These are phyloP conservation scores for Aspergillus sclerotioniger DNA, from an alignment of 495 filamentous ascomycete species.

Conservation along the genomic window DNA sequence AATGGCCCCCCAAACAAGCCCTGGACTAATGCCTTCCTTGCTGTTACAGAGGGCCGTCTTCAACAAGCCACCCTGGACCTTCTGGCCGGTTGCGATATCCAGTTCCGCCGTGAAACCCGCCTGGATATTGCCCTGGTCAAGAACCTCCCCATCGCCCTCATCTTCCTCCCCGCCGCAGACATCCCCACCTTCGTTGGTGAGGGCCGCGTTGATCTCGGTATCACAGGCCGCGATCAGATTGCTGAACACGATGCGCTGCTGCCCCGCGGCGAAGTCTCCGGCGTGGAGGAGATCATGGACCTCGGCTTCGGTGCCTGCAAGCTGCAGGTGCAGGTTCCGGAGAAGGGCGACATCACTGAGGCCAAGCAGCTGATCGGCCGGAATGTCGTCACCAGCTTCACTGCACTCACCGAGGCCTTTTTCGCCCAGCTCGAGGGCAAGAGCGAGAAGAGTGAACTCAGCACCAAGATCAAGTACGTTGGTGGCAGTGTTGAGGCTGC, in stretches of 20 bases:
- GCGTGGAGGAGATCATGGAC: conserved; percentile 80
- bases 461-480: conserved; percentile 81
- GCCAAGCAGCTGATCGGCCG: conserved; percentile 83
- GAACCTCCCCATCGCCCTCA: conserved; percentile 89
- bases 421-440: conserved; percentile 80
- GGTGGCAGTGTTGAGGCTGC: conserved; percentile 96
- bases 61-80: conserved; percentile 83
- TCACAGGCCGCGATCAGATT: conserved; percentile 90
- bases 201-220: conserved; percentile 88
- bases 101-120: conserved; percentile 89
- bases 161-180: conserved; percentile 96
- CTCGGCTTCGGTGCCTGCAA: conserved; percentile 88
- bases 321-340: conserved; percentile 92
- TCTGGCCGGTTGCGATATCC: conserved; percentile 88
- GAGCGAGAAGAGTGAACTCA: conserved; percentile 36
- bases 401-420: conserved; percentile 73
- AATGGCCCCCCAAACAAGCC: conserved; percentile 9
- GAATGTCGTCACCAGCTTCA: conserved; percentile 94
- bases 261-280: conserved; percentile 54
- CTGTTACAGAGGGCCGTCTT: conserved; percentile 79
- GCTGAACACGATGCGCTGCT: conserved; percentile 80
- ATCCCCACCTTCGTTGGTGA: conserved; percentile 97
- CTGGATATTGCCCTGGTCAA: conserved; percentile 96
- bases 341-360: conserved; percentile 68
- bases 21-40: background rate